Percentiles rank a stretch among this genome's conserved stretches.
phyloP scores from a whole-genome alignment of 306 rosid genomes.

The Dryas drummondii region DNA sequence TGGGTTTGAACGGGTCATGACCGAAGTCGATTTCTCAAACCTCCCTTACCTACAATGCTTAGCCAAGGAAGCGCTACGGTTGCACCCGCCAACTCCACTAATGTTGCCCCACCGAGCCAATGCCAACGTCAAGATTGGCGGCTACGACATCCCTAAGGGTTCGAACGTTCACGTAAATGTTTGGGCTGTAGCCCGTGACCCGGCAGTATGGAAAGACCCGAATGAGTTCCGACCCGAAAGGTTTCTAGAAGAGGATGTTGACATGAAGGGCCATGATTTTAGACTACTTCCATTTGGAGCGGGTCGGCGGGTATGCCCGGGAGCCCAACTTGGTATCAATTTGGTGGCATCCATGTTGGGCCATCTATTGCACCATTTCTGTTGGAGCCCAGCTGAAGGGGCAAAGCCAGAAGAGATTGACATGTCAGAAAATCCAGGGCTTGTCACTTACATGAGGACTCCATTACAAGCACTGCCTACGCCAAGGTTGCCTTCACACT shows the following conservation, averaged over 20 bases:
- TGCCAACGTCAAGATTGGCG: conserved; percentile 68
- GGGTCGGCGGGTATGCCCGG: conserved; percentile 83
- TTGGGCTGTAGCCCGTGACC: conserved; percentile 86
- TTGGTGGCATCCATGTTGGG: conserved; percentile 84
- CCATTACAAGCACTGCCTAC: conserved; percentile 68
- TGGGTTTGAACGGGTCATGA: conserved; percentile 66
- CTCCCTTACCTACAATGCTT: conserved; percentile 75
- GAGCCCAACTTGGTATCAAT: conserved; percentile 82
- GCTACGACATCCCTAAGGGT: conserved; percentile 82
- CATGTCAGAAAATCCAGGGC: conserved; percentile 75
- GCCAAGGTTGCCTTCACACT: conserved; percentile 66
- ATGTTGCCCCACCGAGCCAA: conserved; percentile 91
- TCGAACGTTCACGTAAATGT: conserved; percentile 84
- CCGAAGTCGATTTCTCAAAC: conserved; percentile 58
- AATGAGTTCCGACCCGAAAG: conserved; percentile 77
- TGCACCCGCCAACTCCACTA: conserved; percentile 94
- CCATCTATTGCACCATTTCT: conserved; percentile 78
- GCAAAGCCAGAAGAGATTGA: conserved; percentile 61
- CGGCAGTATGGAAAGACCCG: conserved; percentile 63
- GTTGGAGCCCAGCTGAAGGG: conserved; percentile 57
- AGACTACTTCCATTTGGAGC: conserved; percentile 82
- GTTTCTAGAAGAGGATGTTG: conserved; percentile 82
- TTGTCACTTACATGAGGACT: conserved; percentile 74
- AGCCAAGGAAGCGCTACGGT: conserved; percentile 71
- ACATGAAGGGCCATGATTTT: conserved; percentile 86